Evolutionary conservation across 2,329 filamentous ascomycete species (phyloP).

Genomic region (Exophiala calicioides): DNA sequence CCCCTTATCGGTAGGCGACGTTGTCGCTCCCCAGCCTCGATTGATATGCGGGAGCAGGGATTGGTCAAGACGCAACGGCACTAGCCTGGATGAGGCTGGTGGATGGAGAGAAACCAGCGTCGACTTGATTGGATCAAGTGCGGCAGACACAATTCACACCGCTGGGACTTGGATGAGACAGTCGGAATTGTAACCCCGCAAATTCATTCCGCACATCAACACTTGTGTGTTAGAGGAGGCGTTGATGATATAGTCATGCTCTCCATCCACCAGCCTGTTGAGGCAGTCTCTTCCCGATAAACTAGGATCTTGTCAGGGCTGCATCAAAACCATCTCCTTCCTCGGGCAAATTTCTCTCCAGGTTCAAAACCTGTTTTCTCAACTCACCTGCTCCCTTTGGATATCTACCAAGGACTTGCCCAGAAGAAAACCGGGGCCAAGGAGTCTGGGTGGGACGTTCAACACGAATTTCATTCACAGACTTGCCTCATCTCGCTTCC

Average conservation of each 20-base stretch:
- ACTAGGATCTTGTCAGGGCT: not conserved
- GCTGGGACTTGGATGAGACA: not conserved
- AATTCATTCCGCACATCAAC: not conserved
- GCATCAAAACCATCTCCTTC: not conserved
- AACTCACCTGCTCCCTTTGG: conserved; percentile 16
- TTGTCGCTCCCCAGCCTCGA: too few relatives aligned
- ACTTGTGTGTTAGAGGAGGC: not conserved
- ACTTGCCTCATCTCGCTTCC: conserved; percentile 6
- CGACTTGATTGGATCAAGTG: not conserved
- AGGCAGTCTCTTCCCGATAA: conserved; percentile 9
- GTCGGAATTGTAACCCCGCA: not conserved
- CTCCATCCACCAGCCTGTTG: conserved; percentile 22
- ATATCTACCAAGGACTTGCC: not conserved
- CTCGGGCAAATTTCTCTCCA: too few relatives aligned
- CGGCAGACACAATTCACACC: not conserved
- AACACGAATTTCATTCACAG: not conserved
- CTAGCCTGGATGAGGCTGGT: conserved; percentile 19
- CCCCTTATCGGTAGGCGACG: not conserved
- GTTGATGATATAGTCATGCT: not conserved
- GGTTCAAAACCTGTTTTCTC: conserved; percentile 2
- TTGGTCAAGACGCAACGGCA: not conserved
- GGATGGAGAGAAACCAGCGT: conserved; percentile 18
- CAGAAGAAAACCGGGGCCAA: too few relatives aligned
- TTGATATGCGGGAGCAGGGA: not conserved
- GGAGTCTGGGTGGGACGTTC: not conserved